phyloP scores from a whole-genome alignment of 2,329 filamentous ascomycete species.

The Colletotrichum siamense region DNA sequence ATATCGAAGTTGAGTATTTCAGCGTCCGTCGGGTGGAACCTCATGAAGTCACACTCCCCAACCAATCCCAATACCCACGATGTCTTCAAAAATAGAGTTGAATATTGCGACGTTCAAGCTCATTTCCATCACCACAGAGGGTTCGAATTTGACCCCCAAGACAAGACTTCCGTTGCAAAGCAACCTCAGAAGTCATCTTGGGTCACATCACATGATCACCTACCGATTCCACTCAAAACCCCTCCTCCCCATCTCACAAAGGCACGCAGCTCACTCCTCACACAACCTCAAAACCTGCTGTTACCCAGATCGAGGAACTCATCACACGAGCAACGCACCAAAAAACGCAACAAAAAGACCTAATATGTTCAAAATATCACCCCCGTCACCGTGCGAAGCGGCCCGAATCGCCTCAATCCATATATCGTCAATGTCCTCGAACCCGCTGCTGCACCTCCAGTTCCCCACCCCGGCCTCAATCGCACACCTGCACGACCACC shows the following conservation, averaged over 20 bases:
- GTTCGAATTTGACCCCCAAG: neutral
- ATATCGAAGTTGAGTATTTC: neutral
- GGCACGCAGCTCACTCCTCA: neutral
- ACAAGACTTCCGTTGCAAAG: neutral
- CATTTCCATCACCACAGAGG: neutral
- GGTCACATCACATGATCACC: neutral
- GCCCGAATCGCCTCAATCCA: constrained; percentile 36
- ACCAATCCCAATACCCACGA: neutral
- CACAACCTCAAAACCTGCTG: neutral
- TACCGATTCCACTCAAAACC: neutral
- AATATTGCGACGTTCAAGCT: neutral
- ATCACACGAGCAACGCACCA: neutral
- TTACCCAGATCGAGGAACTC: neutral
- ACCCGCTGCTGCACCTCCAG: constrained; percentile 43
- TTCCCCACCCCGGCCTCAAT: constrained; percentile 39
- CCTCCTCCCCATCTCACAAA: neutral
- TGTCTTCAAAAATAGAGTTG: neutral
- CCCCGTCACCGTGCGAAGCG: constrained; percentile 17
- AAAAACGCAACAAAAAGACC: neutral
- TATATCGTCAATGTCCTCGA: constrained; percentile 42
- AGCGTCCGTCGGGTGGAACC: neutral
- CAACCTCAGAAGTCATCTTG: neutral
- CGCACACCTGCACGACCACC: constrained; percentile 31
- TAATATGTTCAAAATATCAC: neutral
- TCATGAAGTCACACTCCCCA: neutral